Base-by-base conservation (phyloP, 768 basidiomycete species). In the Lyophyllum semitale region DNA sequence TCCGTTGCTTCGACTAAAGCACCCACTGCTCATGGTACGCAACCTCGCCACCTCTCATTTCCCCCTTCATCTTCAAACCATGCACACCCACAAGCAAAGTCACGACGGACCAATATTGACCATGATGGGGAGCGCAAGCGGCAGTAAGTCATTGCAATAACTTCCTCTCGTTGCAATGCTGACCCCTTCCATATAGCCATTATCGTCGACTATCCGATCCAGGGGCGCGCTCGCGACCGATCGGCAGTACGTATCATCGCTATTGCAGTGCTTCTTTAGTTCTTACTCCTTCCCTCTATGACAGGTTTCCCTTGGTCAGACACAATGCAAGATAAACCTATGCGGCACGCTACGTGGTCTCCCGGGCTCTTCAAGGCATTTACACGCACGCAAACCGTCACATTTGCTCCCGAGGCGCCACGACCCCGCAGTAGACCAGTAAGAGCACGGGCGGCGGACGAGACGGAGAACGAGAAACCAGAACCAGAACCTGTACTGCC, bases 321-420 rank as follows among this genome's bases (percentile, higher is more conserved):
- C 25, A 78, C 77, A 8, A 59, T 73, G 9, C 33, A 67, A 54
- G 17, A 53, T 25, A 64, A 63, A 38, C 18, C 53, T 22, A 47
- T 46, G 6, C 43, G 37, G 6, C 48, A 59, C 13, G 17, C 54
- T 30, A 27, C 33, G 15, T 32, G 35, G 5, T 27, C 55, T 25
- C 58, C 47, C 18, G 54, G 59, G 8, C 46, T 51, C 20, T 57
- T 61, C 3, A 65, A 63, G 43, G 54, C 57, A 11, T 73, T 77
- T 42, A 70, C 70, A 38, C 71, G 75, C 7, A 71, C 75, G 11
- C 76, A 75, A 59, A 78, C 75, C 0, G 68, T 78, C 4, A 73
- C 74, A 48, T 76, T 75, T 54, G 68, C 68, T 67, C 63, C 76
- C 62, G 43, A 44, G 37, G 58, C 63, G 18, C 56, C 66, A 12